Evolutionary conservation across 805 yeast genomes (phyloP), one percentile per base, ranked within the genome.

Genomic region (Saccharomycopsis fermentans): DNA sequence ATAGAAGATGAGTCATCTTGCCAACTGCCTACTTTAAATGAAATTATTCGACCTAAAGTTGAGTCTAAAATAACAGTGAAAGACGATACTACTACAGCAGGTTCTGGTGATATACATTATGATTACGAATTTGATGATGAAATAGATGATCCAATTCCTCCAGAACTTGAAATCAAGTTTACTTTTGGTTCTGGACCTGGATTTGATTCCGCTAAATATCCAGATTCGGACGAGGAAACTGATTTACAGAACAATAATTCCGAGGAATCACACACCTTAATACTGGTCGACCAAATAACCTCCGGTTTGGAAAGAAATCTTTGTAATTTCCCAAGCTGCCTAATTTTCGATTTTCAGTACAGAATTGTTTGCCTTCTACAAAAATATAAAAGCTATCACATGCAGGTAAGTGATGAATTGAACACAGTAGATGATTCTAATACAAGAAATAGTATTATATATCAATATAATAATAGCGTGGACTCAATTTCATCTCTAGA

Each of bases 281-380:
- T 50, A n/a, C 27, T 17, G 27, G 26, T 19, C 19, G 27, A 19
- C 4, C 6, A 47, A 9, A 6, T 35, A 11, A 32, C 21, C 12
- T 32, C 55, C 11, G 26, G 39, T 12, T 21, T 34, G 35, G 43
- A 52, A n/a, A 56, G 77, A 75, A 63, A 78, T 74, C 56, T 71
- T 74, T 61, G 74, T 75, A 63, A 77, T 79, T 16, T 75, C 78
- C 4, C 79, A 75, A 61, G 26, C 6, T 21, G 50, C 12, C 78
- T 78, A 1, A 66, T 76, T 24, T 75, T 76, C 61, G 80, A 79
- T 1, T 66, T 76, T 43, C 80, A 79, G 24, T 74, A 43, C n/a
- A 43, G 50, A 16, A 43, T 43, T 12, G 50, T 43, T 19, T 19
- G n/a, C 14, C 50, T 43, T 43, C 50, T 43, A 6, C 50, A 43